Evolutionary conservation across 208 protist species (phyloP), one percentile per base, ranked within the genome.

Genomic region (Acanthamoeba lenticulata): DNA sequence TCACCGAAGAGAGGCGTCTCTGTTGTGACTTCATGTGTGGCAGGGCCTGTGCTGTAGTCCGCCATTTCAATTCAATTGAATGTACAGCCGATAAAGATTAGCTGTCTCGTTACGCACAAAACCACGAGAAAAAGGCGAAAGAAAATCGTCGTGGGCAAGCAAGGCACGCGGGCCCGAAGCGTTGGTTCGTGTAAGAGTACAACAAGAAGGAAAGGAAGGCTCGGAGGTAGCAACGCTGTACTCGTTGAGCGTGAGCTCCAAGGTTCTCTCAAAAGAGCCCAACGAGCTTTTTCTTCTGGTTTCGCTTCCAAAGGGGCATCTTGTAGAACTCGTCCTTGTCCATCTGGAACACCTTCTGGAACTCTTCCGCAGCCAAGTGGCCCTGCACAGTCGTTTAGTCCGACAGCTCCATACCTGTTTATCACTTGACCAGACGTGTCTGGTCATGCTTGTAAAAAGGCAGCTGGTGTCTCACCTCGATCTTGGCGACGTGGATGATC

Each of bases 1-100:
- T 91, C 85, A 3, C 85, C 85, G 34, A 91, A 91, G 21, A 91
- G 85, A 5, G 85, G 85, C 24, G 85, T 69, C n/a, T 65, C 85
- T 1, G 40, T 57, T 21, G 52, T n/a, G 15, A 21, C 19, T 21
- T 57, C 52, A 19, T 24, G 52, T 3, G 4, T 21, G 52, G 17
- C 27, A 11, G 52, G 5, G 45, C 15, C 3, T 19, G 52, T 57
- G 52, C 52, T 57, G 52, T 57, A 57, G 52, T 57, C 52, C 52
- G 52, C 52, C 52, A 57, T 57, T 19, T 57, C n/a, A n/a, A n/a
- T n/a, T n/a, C n/a, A n/a, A n/a, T n/a, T n/a, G n/a, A n/a, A n/a
- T n/a, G n/a, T n/a, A n/a, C n/a, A n/a, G n/a, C n/a, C n/a, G n/a
- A n/a, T n/a, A n/a, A n/a, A n/a, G n/a, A n/a, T n/a, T n/a, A n/a